Evolutionary conservation across 768 basidiomycete species (phyloP), one percentile per base, ranked within the genome.

Genomic region (Mrakia gelida): DNA sequence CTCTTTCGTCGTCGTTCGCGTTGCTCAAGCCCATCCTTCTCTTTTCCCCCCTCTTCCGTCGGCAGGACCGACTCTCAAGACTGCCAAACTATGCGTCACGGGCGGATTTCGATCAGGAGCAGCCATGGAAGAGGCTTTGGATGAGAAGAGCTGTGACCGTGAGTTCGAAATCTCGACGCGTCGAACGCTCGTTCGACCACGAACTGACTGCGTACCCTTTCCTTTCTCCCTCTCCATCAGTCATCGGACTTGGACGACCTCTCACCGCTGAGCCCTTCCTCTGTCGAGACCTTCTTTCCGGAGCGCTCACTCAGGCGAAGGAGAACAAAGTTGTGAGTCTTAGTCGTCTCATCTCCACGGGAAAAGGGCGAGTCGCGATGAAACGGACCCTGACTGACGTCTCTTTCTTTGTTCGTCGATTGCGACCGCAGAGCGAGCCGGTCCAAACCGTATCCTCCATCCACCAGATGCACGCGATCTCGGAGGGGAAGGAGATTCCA

Each of bases 191-290:
- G 56, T 38, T 52, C 18, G 3, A 11, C 7, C 49, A 4, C 49
- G 49, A 15, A 7, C 49, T 52, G 3, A 52, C 18, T 30, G 30
- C 49, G 2, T 72, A 5, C 30, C 71, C 11, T 16, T 13, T 54
- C 23, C 7, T 10, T 11, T 13, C 45, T 45, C 45, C 32, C 8
- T n/a, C 21, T 13, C 6, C 6, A 52, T 56, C 34, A 79, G 79
- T 81, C 76, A 74, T 83, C 75, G 84, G 84, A 21, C 80, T 84
- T 71, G 84, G 77, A 7, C 80, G 83, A 13, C 84, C 84, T 13
- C 79, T 84, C 21, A 81, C 80, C 0, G 80, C 81, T 67, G 84
- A 84, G 75, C 83, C 83, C 1, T 80, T 82, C 81, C 65, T 84
- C 18, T 81, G 81, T 54, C 63, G 70, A 3, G 81, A 82, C 38